phyloP scores from a whole-genome alignment of 164 flowering plant species.

The Vitis labrusca region DNA sequence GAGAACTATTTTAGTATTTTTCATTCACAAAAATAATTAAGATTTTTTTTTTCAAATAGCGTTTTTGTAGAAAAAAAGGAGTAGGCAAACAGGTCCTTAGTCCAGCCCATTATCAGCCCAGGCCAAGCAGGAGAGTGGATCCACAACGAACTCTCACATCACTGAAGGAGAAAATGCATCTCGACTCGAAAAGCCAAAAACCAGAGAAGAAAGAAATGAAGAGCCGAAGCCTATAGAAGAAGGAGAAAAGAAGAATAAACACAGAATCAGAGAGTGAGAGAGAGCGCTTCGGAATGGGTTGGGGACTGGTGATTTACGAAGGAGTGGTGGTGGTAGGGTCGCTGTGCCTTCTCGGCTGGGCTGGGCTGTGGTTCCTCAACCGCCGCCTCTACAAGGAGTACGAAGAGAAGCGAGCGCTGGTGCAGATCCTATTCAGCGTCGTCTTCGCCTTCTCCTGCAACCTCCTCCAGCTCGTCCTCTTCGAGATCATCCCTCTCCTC shows the following conservation, averaged over 20 bases:
- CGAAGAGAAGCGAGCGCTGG: conserved; percentile 87
- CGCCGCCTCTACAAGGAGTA: conserved; percentile 89
- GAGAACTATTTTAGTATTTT: too few relatives aligned
- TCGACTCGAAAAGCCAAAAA: neutral
- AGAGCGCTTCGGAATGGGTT: conserved; percentile 40
- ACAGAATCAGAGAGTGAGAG: conserved; percentile 1
- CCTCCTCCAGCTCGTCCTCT: conserved; percentile 89
- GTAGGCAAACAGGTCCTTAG: too few relatives aligned
- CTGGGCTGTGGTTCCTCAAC: conserved; percentile 92
- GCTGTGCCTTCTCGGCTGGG: conserved; percentile 68
- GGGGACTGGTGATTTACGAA: conserved; percentile 73
- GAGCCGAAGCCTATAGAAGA: neutral
- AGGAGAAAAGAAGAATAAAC: neutral
- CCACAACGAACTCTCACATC: too few relatives aligned
- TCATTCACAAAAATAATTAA: too few relatives aligned
- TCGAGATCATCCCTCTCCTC: conserved; percentile 93
- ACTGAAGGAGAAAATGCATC: too few relatives aligned
- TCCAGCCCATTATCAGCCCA: too few relatives aligned
- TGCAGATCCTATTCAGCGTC: conserved; percentile 93
- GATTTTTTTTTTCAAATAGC: too few relatives aligned
- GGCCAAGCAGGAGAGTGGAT: too few relatives aligned
- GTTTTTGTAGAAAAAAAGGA: neutral
- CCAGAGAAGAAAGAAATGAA: neutral
- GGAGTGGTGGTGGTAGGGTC: conserved; percentile 74
- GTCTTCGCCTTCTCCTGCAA: conserved; percentile 98